Conservation (phyloP, 2,329 filamentous ascomycete genomes). For the Cladosporium sp. region DNA sequence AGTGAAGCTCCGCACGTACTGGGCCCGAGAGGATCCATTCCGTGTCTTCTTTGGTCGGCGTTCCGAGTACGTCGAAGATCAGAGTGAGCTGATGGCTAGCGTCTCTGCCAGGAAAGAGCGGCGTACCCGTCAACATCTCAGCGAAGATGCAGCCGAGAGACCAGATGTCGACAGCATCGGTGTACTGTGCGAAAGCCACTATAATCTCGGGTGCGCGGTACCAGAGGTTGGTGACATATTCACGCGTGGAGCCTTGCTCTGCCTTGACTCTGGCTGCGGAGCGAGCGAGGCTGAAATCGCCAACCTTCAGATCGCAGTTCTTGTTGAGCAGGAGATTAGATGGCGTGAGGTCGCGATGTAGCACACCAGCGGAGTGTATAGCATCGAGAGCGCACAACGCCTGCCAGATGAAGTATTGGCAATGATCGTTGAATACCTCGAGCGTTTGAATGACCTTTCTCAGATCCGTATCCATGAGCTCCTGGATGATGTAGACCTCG, state of each 20-base stretch:
- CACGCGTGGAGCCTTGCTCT: conserved; percentile 99
- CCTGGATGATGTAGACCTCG: conserved; percentile 98
- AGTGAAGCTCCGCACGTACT: conserved; percentile 96
- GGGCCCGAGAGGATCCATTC: conserved; percentile 99
- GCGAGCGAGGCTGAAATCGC: conserved; percentile 90
- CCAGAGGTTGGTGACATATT: conserved; percentile 99
- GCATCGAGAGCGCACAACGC: conserved; percentile 95
- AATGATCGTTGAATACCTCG: conserved; percentile 97
- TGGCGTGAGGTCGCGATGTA: conserved; percentile 95
- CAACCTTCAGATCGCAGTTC: conserved; percentile 98
- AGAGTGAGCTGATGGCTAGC: conserved; percentile 98
- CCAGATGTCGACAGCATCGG: conserved; percentile 99
- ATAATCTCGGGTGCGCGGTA: conserved; percentile 99
- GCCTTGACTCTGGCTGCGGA: conserved; percentile 97
- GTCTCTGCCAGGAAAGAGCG: conserved; percentile 96
- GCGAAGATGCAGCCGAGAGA: conserved; percentile 97
- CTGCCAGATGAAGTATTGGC: conserved; percentile 99
- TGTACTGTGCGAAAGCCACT: conserved; percentile 99
- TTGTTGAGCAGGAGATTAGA: conserved; percentile 96
- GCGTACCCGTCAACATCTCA: conserved; percentile 98
- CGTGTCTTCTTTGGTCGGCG: conserved; percentile 99
- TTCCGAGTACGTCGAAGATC: conserved; percentile 95
- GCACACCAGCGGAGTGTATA: conserved; percentile 98
- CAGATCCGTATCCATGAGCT: conserved; percentile 99
- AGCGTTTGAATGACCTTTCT: conserved; percentile 98